A percentile compares a stretch with the other conserved stretches of the same genome.
phyloP scores from a whole-genome alignment of 331 rosid species.

The Arachis monticola region DNA sequence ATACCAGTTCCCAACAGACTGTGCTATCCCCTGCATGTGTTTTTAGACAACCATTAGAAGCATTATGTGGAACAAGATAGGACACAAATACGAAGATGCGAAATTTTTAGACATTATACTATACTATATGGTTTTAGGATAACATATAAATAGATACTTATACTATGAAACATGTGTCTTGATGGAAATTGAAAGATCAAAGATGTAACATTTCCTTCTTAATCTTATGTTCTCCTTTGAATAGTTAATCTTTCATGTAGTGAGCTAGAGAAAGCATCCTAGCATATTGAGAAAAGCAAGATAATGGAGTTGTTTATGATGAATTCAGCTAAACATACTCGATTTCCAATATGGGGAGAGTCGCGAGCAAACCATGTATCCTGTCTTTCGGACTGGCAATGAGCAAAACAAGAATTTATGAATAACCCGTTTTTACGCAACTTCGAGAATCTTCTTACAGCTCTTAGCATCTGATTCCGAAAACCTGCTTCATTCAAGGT shows the following conservation, averaged over 20 bases:
- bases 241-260: background rate
- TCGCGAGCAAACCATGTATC: slow-evolving; percentile 84
- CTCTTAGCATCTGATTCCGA: slow-evolving; percentile 71
- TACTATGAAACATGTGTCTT: background rate
- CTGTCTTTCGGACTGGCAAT: slow-evolving; percentile 94
- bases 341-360: slow-evolving; percentile 74
- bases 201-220: slow-evolving; percentile 3
- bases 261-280: background rate
- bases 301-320: slow-evolving; percentile 13
- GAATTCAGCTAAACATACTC: slow-evolving; percentile 52
- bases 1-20: slow-evolving; percentile 83
- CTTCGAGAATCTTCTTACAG: slow-evolving; percentile 60
- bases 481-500: slow-evolving; percentile 55
- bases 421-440: slow-evolving; percentile 69
- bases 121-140: too few species aligned
- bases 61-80: background rate
- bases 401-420: slow-evolving; percentile 89
- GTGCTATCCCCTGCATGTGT: slow-evolving; percentile 67
- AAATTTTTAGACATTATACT: background rate
- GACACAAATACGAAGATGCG: background rate
- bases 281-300: background rate
- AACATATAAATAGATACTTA: background rate
- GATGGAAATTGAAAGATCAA: background rate
- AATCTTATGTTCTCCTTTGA: background rate
- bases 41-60: slow-evolving; percentile 34